Evolutionary conservation across 1,139 yeast species (phyloP), one percentile per base, ranked within the genome.

Genomic region (Wickerhamomyces sp.): DNA sequence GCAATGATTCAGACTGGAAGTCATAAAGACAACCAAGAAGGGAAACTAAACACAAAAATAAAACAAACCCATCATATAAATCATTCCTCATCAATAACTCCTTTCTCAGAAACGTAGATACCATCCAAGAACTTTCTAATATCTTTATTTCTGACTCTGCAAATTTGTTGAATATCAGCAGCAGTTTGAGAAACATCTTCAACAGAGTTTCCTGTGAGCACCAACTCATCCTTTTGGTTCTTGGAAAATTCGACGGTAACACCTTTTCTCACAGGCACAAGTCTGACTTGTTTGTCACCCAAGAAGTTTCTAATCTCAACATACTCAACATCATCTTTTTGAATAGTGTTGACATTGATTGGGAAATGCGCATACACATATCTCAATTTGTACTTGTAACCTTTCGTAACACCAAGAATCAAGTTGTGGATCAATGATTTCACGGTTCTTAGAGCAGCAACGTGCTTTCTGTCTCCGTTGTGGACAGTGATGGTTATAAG

Each of bases 341-440:
- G 82, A 60, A 80, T 64, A 53, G 80, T 67, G 78, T 89, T 91
- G 58, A 91, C 96, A 72, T 93, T 91, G 75, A 93, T 93, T 68
- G 98, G 99, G 95, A 91, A 91, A 86, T 93, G 98, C 81, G 98
- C 99, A 67, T 91, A 93, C 55, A 91, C 98, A 70, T 88, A 89
- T 79, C 97, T 87, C 96, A 91, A 82, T 88, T 91, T 91, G 94
- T 91, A 91, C 75, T 84, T 81, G 95, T 75, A 91, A 70, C 98
- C 97, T 78, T 83, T 83, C 69, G 98, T 91, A 64, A 91, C 98
- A 84, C 99, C 98, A 54, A 85, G 86, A 74, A 91, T 72, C 81
- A 91, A 71, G 87, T 93, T 91, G 64, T 87, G 67, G 60, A 91
- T 76, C 65, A 91, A 75, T 55, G 97, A 86, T 75, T 87, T 88